Percentiles rank a stretch among this genome's conserved stretches.
These are phyloP conservation scores for Carex sylvatica DNA, from an alignment of 202 grass and related monocot species.

Conservation along the genomic window DNA sequence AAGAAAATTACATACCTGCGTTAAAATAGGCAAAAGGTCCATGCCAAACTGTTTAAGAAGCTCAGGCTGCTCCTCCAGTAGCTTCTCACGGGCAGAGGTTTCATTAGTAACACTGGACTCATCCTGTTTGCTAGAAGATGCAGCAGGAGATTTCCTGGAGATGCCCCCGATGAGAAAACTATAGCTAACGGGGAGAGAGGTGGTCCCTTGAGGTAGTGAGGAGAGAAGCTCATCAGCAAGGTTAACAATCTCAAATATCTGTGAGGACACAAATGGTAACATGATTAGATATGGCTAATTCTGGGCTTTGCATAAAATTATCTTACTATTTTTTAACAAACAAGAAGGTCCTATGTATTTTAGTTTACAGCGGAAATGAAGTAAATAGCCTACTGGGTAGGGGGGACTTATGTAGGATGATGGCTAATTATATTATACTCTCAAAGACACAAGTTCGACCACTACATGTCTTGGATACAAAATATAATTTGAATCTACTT, in stretches of 20 bases:
- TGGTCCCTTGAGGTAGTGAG: conserved; percentile 60
- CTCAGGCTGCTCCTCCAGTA: conserved; percentile 77
- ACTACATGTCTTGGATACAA: not conserved
- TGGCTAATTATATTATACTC: too few species aligned
- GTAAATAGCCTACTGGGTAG: too few species aligned
- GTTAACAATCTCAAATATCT: conserved; percentile 70
- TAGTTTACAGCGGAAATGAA: too few species aligned
- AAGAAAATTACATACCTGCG: conserved; percentile 45
- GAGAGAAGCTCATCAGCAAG: conserved; percentile 85
- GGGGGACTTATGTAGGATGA: too few species aligned
- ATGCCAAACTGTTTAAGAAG: conserved; percentile 85
- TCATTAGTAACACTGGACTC: conserved; percentile 42
- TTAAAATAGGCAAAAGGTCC: conserved; percentile 76
- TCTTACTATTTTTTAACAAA: not conserved
- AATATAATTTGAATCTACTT: not conserved
- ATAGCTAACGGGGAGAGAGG: conserved; percentile 53
- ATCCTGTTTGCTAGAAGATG: conserved; percentile 43
- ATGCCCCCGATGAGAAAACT: conserved; percentile 47
- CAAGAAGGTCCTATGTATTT: too few species aligned
- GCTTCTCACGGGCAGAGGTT: conserved; percentile 56
- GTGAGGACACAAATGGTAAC: too few species aligned
- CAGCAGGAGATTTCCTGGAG: conserved; percentile 41
- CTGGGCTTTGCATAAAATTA: not conserved
- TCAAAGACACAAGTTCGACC: not conserved
- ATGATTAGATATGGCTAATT: not conserved